These are phyloP conservation scores for Trichocladium uniseriatum DNA, from an alignment of 495 filamentous ascomycete genomes.

Conservation along the genomic window DNA sequence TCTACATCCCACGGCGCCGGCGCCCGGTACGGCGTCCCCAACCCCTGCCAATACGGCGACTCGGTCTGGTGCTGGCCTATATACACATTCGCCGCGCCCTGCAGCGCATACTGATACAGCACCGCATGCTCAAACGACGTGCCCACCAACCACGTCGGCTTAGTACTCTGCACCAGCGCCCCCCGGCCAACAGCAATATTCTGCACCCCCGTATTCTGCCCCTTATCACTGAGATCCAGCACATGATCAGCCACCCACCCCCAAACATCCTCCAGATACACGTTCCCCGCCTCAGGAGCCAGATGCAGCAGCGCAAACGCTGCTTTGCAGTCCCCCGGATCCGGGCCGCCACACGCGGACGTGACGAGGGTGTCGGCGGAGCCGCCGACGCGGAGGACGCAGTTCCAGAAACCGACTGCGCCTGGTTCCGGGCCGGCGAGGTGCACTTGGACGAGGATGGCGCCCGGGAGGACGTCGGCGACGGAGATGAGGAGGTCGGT, in stretches of 20 bases:
- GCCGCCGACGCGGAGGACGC: constrained; percentile 50
- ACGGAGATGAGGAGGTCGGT: constrained; percentile 48
- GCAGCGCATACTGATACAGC: constrained; percentile 64
- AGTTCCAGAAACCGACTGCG: constrained; percentile 49
- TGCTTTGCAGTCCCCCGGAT: constrained; percentile 38
- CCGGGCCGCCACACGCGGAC: constrained; percentile 28
- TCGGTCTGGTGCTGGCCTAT: constrained; percentile 62
- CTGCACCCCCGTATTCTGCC: constrained; percentile 19
- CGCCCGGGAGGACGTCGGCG: constrained; percentile 42
- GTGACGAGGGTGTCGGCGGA: constrained; percentile 37
- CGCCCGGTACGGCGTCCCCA: constrained; percentile 42
- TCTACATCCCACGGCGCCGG: constrained; percentile 16
- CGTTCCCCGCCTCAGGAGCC: constrained; percentile 31
- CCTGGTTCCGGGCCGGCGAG: constrained; percentile 35
- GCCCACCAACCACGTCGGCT: constrained; percentile 50
- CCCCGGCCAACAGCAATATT: constrained; percentile 45
- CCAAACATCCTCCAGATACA: constrained; percentile 52
- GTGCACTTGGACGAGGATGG: constrained; percentile 42
- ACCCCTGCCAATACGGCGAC: constrained; percentile 61
- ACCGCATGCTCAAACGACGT: constrained; percentile 61
- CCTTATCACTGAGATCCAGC: constrained; percentile 30
- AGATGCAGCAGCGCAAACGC: constrained; percentile 45
- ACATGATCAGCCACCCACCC: constrained; percentile 46
- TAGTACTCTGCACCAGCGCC: constrained; percentile 37
- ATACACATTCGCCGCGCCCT: constrained; percentile 53